These are phyloP conservation scores for Saccharomycopsis sp. DNA, from an alignment of 805 yeast genomes.

Conservation along the genomic window DNA sequence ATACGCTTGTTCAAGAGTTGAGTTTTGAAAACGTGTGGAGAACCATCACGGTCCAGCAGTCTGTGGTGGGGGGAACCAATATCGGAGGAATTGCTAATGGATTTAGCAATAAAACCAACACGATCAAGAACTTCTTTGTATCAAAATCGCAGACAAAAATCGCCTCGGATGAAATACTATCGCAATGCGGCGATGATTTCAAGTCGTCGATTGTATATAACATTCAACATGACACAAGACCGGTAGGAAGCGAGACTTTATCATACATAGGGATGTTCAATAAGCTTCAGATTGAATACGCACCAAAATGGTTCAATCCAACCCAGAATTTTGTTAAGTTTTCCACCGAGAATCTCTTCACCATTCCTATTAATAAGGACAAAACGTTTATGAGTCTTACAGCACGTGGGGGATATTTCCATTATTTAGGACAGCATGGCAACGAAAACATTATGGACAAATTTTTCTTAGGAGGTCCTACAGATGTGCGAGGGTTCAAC, in stretches of 20 bases:
- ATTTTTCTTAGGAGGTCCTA: slow-evolving; percentile 77
- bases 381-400: slow-evolving; percentile 42
- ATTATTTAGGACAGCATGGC: slow-evolving; percentile 29
- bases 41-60: slow-evolving; percentile 34
- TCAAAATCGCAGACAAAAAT: slow-evolving; percentile 27
- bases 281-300: slow-evolving; percentile 39
- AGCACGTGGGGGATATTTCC: slow-evolving; percentile 50
- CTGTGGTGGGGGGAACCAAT: not conserved
- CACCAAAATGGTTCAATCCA: slow-evolving; percentile 29
- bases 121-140: not conserved
- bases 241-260: slow-evolving; percentile 29
- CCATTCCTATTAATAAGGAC: slow-evolving; percentile 19
- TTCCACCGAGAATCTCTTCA: slow-evolving; percentile 4
- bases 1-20: slow-evolving; percentile 27
- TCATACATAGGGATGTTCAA: slow-evolving; percentile 40
- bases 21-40: slow-evolving; percentile 53
- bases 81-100: slow-evolving; percentile 1
- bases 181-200: slow-evolving; percentile 53
- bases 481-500: slow-evolving; percentile 64
- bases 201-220: slow-evolving; percentile 49
- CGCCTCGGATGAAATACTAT: slow-evolving; percentile 51
- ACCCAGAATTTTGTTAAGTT: slow-evolving; percentile 25
- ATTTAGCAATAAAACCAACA: not conserved
- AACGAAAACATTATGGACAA: slow-evolving; percentile 61
- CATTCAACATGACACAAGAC: slow-evolving; percentile 36